A percentile compares a stretch with the other conserved stretches of the same genome.
Conservation (phyloP, 2,329 filamentous ascomycete species). For the Ophiostoma pallidulum region DNA sequence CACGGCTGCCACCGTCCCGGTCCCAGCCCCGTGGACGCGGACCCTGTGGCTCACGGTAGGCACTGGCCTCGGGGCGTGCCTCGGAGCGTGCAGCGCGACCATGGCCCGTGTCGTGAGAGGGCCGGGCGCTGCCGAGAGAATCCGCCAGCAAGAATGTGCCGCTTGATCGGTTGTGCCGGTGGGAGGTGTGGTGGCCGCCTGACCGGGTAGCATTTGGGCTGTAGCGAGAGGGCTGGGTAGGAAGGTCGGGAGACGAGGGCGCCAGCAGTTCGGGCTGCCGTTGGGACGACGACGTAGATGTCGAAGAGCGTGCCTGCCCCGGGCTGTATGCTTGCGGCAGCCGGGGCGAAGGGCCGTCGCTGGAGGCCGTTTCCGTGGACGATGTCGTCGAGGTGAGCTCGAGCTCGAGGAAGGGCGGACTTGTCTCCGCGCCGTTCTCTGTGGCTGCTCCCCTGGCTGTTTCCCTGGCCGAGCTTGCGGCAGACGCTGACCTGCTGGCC, state of each 20-base stretch:
- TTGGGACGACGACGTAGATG: neutral
- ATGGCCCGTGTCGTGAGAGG: neutral
- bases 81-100: no score
- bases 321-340: no score
- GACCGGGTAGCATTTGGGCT: neutral
- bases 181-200: constrained; percentile 1
- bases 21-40: neutral
- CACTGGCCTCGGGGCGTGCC: neutral
- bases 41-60: neutral
- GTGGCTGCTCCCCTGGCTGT: neutral
- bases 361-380: neutral
- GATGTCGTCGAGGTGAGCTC: no score
- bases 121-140: constrained; percentile 24
- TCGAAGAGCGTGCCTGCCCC: neutral
- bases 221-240: neutral
- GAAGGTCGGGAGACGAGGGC: no score
- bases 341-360: neutral
- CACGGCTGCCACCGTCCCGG: neutral
- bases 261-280: no score
- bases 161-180: constrained; percentile 29
- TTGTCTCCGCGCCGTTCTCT: neutral
- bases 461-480: neutral
- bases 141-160: constrained; percentile 45
- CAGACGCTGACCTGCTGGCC: neutral
- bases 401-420: no score